Percentiles rank a stretch among this genome's conserved stretches.
phyloP scores from a whole-genome alignment of 2,329 filamentous ascomycete species.

The Pseudogymnoascus sp. region DNA sequence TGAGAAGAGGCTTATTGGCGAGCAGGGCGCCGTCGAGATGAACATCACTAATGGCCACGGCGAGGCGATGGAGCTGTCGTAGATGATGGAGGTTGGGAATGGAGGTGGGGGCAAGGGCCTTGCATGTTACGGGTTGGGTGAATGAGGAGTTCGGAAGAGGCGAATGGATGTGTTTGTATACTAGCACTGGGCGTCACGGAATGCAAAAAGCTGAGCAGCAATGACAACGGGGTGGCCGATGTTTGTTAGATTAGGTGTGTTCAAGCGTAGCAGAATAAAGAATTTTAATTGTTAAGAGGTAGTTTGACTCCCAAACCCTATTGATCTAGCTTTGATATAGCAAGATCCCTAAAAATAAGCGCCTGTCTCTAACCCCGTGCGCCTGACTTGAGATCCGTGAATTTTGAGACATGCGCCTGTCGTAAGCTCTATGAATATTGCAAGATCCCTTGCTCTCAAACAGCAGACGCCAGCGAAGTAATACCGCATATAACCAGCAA shows the following conservation, averaged over 20 bases:
- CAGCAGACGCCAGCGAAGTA: not conserved
- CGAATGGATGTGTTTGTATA: slow-evolving; percentile 8
- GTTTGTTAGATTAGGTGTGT: slow-evolving; percentile 7
- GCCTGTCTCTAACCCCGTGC: not conserved
- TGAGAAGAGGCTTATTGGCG: slow-evolving; percentile 87
- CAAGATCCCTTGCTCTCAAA: not conserved
- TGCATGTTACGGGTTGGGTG: not conserved
- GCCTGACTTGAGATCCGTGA: not conserved
- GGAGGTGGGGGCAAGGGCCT: not conserved
- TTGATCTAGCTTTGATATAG: not conserved
- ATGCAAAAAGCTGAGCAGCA: not conserved
- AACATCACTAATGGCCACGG: slow-evolving; percentile 46
- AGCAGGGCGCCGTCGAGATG: slow-evolving; percentile 73
- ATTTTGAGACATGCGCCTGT: not conserved
- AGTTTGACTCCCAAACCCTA: not conserved
- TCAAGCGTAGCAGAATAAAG: slow-evolving; percentile 5
- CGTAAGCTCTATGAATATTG: not conserved
- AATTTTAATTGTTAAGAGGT: not conserved
- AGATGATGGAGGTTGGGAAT: not conserved
- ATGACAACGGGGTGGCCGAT: slow-evolving; percentile 5
- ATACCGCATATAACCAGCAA: not conserved
- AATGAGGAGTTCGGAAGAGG: slow-evolving; percentile 6
- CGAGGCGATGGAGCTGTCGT: slow-evolving; percentile 56
- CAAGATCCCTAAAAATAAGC: not conserved
- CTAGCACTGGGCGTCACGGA: slow-evolving; percentile 7